phyloP scores from a whole-genome alignment of 768 basidiomycete species.

The Amyloporia xantha region DNA sequence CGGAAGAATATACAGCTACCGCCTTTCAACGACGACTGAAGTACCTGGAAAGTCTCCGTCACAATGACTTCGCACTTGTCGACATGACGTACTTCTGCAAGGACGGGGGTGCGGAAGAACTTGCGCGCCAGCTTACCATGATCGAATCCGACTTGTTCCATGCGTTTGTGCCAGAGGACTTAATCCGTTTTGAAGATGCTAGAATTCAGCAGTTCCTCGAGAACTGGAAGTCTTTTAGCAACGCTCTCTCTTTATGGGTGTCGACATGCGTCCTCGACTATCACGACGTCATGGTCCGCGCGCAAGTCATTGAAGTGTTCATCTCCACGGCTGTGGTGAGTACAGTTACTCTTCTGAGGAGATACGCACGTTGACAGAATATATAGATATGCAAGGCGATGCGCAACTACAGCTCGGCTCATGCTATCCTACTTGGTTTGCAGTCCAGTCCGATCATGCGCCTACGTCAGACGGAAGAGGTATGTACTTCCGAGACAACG shows the following conservation, averaged over 20 bases:
- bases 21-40: background rate
- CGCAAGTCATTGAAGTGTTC: conserved; percentile 4
- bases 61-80: conserved; percentile 7
- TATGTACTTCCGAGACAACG: background rate
- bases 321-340: conserved; percentile 5
- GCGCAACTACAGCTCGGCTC: conserved; percentile 9
- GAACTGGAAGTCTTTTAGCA: conserved; percentile 4
- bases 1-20: background rate
- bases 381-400: conserved; percentile 3
- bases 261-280: background rate
- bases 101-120: conserved; percentile 31
- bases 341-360: background rate
- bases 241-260: conserved; percentile 1
- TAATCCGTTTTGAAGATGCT: background rate
- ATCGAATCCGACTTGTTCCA: conserved; percentile 39
- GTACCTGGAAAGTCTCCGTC: no score
- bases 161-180: conserved; percentile 34
- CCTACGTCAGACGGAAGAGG: background rate
- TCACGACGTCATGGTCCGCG: background rate
- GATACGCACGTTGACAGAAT: background rate
- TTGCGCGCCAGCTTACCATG: conserved; percentile 43
- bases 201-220: background rate
- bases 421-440: conserved; percentile 4
- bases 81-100: conserved; percentile 31
- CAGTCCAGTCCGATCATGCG: background rate